Conservation (phyloP, 371 early-diverging fungal species). For the Polyrhizophydium stewartii region DNA sequence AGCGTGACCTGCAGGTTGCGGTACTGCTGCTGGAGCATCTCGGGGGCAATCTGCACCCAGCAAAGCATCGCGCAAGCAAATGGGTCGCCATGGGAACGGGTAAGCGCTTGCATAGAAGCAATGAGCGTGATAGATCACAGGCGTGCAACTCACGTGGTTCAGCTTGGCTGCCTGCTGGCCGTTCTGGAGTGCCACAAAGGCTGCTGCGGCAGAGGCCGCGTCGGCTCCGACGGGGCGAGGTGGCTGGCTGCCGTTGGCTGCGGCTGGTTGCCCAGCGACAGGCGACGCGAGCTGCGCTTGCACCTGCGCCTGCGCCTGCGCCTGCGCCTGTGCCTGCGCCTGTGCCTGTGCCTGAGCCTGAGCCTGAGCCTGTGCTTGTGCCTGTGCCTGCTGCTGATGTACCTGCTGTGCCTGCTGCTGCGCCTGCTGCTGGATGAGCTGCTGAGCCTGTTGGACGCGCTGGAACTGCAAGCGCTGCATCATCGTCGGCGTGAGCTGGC, state of each 20-base stretch:
- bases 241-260: constrained; percentile 12
- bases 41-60: neutral
- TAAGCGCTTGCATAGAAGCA: neutral
- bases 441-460: constrained; percentile 17
- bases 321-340: neutral
- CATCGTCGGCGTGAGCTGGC: neutral
- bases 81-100: too few species aligned
- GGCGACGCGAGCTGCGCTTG: constrained; percentile 17
- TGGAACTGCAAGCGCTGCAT: constrained; percentile 10
- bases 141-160: constrained; percentile 9
- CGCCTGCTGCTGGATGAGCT: constrained; percentile 17
- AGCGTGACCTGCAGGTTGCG: neutral
- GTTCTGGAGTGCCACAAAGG: constrained; percentile 22
- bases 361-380: too few species aligned
- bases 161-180: constrained; percentile 22
- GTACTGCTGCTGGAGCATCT: neutral
- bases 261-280: constrained; percentile 16
- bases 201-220: constrained; percentile 20
- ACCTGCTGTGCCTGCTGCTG: neutral
- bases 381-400: constrained; percentile 17
- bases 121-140: neutral
- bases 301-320: constrained; percentile 11
- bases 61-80: too few species aligned
- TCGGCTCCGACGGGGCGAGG: constrained; percentile 14
- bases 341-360: constrained; percentile 23